Evolutionary conservation across 371 early-diverging fungal genomes (phyloP), one percentile per base, ranked within the genome.

Genomic region (Blastocladiella emersonii): DNA sequence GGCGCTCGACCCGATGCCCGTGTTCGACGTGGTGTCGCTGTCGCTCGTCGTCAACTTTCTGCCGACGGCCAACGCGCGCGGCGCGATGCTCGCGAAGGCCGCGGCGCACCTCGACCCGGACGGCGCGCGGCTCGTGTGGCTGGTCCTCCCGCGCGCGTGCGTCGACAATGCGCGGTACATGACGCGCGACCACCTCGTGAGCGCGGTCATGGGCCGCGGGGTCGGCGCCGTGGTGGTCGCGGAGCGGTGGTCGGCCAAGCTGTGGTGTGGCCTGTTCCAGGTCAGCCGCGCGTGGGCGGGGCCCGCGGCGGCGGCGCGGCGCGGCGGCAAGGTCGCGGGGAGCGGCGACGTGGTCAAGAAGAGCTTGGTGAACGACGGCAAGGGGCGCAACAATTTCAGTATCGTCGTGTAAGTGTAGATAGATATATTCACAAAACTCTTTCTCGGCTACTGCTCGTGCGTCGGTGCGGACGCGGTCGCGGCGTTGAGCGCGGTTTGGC

Each of bases 11-110:
- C 15, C 13, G 23, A 21, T 6, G n/a, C 7, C 12, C 30, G 35
- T 10, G 12, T 94, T 85, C 69, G 80, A 94, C 63, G 79, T 89
- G n/a, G 75, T 94, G 0, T 88, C 89, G 63, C 74, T 94, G 23
- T 86, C 86, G 36, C 73, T 93, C 5, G 94, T 94, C 0, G 83
- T 94, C 56, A 94, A 94, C 67, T 94, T 94, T 78, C 88, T 91
- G 0, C 41, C 35, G n/a, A 45, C 35, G 3, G 51, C 64, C 2
- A 12, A 19, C 21, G 56, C 34, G 37, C 45, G 65, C 41, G 63
- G 61, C 25, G 34, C 30, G 15, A 65, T 65, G 65, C 51, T 65
- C 8, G 34, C 34, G 3, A 63, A 63, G 27, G 43, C 63, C 17
- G 23, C 21, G 34, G 53, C 53, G 1, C 61, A 45, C 45, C 21